These are phyloP conservation scores for Osmanthus fragrans DNA, from an alignment of 257 asterid genomes.

Conservation along the genomic window DNA sequence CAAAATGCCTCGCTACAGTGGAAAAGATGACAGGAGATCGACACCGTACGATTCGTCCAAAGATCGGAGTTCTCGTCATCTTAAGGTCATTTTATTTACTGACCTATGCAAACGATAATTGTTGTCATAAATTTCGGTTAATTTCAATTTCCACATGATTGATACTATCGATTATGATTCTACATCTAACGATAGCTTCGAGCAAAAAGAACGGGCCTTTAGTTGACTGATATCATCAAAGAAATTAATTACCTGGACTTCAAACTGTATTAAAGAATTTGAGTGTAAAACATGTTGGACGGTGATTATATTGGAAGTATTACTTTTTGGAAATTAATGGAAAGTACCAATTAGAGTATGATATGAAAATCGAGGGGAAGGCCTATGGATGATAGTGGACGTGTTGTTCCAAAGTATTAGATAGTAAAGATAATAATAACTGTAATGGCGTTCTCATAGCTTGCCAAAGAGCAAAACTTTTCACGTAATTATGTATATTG, in stretches of 20 bases:
- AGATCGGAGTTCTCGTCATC: conserved; percentile 49
- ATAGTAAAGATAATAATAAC: too few relatives aligned
- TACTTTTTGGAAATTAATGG: background rate
- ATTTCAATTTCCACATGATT: background rate
- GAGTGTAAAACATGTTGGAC: conserved; percentile 5
- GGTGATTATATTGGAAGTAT: background rate
- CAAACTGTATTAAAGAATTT: background rate
- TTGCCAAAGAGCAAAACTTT: too few relatives aligned
- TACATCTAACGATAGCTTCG: background rate
- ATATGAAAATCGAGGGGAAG: background rate
- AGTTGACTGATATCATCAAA: background rate
- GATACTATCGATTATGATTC: conserved; percentile 7
- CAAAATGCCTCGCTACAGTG: conserved; percentile 46
- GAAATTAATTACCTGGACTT: background rate
- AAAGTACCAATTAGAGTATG: background rate
- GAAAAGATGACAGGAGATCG: conserved; percentile 55
- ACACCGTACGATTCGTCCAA: conserved; percentile 44
- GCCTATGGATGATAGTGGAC: background rate
- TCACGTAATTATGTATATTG: too few relatives aligned
- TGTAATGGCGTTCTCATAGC: too few relatives aligned
- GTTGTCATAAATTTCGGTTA: conserved; percentile 6
- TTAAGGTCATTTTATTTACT: conserved; percentile 35
- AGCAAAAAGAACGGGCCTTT: background rate
- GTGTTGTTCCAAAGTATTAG: too few relatives aligned
- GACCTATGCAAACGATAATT: conserved; percentile 3